Conservation (phyloP, 2,329 filamentous ascomycete species). For the Hypoxylon sp. region DNA sequence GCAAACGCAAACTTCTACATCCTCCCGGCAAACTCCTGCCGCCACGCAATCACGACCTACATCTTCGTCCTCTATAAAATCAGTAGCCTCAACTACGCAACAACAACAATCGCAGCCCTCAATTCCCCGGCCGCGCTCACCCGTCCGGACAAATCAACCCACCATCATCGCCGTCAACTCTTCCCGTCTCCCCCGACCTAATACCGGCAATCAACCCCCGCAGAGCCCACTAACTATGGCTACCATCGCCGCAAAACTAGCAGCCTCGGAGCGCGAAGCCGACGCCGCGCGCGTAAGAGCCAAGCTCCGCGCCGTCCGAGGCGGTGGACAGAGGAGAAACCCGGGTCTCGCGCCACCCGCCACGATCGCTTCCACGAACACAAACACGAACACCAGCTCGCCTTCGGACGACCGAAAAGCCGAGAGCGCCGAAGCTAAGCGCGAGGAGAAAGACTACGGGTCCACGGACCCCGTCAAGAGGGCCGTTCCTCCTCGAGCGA, state of each 20-base stretch:
- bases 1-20: slow-evolving; percentile 20
- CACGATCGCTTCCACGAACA: slow-evolving; percentile 1
- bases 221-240: slow-evolving; percentile 74
- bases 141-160: slow-evolving; percentile 24
- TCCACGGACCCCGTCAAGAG: slow-evolving; percentile 51
- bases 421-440: background rate
- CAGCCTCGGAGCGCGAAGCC: slow-evolving; percentile 74
- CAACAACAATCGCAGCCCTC: slow-evolving; percentile 18
- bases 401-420: slow-evolving; percentile 10
- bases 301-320: slow-evolving; percentile 70
- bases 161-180: slow-evolving; percentile 37
- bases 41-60: slow-evolving; percentile 24
- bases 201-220: slow-evolving; percentile 58
- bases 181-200: slow-evolving; percentile 54
- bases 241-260: slow-evolving; percentile 73
- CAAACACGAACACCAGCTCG: slow-evolving; percentile 18
- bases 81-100: slow-evolving; percentile 1
- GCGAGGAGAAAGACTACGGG: slow-evolving; percentile 24
- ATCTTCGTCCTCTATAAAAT: slow-evolving; percentile 28
- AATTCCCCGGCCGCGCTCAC: slow-evolving; percentile 31
- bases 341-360: slow-evolving; percentile 47
- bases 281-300: slow-evolving; percentile 74
- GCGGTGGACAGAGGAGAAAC: slow-evolving; percentile 47
- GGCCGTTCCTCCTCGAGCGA: slow-evolving; percentile 21
- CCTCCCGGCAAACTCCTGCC: slow-evolving; percentile 14